These are phyloP conservation scores for Termitomyces sp. DNA, from an alignment of 768 basidiomycete genomes.

Conservation along the genomic window DNA sequence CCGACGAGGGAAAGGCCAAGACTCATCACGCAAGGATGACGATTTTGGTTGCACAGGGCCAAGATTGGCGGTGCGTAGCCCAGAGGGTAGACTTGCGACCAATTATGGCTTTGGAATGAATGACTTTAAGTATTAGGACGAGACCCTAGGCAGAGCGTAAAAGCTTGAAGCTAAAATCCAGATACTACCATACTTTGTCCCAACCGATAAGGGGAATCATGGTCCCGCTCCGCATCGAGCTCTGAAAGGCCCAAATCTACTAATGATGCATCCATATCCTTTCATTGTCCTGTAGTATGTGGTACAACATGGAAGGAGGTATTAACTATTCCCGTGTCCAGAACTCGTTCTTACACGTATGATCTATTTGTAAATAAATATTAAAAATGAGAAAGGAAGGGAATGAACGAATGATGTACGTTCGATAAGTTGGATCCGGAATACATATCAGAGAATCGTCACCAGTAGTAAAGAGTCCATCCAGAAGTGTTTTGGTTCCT, in stretches of 20 bases:
- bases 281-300: background rate
- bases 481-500: background rate
- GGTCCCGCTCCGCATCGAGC: background rate
- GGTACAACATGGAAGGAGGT: background rate
- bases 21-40: background rate
- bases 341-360: background rate
- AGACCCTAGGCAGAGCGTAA: background rate
- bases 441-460: background rate
- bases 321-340: background rate
- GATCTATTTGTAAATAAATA: background rate
- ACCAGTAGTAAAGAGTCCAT: background rate
- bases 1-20: background rate
- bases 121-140: too few species aligned
- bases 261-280: background rate
- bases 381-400: background rate
- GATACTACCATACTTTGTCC: background rate
- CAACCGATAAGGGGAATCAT: background rate
- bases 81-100: background rate
- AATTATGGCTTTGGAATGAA: background rate
- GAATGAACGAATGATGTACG: background rate
- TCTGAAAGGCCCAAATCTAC: background rate
- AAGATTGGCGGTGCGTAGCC: background rate
- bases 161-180: background rate
- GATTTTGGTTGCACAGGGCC: background rate
- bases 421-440: background rate